Percentiles rank a stretch among this genome's conserved stretches.
Evolutionary conservation across 306 rosid species (phyloP).

Genomic region (Pterocarpus macrocarpus): DNA sequence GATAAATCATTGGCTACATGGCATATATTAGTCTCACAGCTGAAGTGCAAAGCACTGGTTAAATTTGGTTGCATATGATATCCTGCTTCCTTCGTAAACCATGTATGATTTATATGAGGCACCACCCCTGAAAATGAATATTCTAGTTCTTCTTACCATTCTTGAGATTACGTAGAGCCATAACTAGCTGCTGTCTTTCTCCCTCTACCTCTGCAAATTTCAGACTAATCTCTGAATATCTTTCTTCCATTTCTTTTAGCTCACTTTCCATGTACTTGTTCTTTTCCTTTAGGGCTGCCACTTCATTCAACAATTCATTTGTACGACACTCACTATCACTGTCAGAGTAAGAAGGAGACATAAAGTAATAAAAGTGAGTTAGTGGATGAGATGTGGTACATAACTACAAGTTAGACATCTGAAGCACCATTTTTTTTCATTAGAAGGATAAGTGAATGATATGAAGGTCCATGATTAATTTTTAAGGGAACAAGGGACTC

Average conservation of each 20-base stretch:
- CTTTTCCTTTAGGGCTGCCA: constrained; percentile 74
- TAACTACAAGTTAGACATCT: constrained; percentile 5
- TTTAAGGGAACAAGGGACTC: constrained; percentile 10
- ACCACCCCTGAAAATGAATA: constrained; percentile 38
- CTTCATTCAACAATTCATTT: constrained; percentile 66
- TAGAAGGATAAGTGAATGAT: constrained; percentile 11
- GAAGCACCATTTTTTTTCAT: constrained; percentile 5
- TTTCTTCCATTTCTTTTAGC: constrained; percentile 93
- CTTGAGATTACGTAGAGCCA: constrained; percentile 90
- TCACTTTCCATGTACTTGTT: constrained; percentile 84
- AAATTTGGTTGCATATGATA: constrained; percentile 47
- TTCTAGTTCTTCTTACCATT: constrained; percentile 78
- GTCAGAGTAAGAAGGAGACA: constrained; percentile 41
- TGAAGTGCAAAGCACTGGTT: constrained; percentile 31
- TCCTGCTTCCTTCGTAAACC: constrained; percentile 44
- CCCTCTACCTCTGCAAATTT: constrained; percentile 98
- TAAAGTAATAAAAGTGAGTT: background rate
- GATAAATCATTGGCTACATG: constrained; percentile 23
- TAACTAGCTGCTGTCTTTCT: constrained; percentile 96
- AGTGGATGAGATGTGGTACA: constrained; percentile 8
- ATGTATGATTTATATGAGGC: constrained; percentile 42
- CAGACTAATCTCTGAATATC: constrained; percentile 98
- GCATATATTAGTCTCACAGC: constrained; percentile 32
- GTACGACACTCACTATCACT: constrained; percentile 55
- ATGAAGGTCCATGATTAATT: background rate